Conservation (phyloP, 1,284 basidiomycete genomes). For the Ustilago tritici region DNA sequence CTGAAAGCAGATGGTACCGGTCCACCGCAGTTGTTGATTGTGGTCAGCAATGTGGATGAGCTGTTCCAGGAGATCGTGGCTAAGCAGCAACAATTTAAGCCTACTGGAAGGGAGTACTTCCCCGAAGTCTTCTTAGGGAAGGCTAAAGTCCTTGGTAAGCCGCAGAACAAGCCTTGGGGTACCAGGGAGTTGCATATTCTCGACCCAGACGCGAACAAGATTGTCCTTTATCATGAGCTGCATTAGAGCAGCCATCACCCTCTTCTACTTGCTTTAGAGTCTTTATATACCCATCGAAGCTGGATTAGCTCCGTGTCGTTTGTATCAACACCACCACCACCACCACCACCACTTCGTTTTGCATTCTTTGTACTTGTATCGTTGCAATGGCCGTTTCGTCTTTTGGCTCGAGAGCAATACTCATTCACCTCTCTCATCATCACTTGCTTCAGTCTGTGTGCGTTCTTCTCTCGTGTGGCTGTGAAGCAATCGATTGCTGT, state of each 20-base stretch:
- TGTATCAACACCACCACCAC: conserved; percentile 10
- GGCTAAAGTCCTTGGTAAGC: conserved; percentile 48
- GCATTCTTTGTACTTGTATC: conserved; percentile 9
- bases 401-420: conserved; percentile 1
- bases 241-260: neutral
- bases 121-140: conserved; percentile 47
- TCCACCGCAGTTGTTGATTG: conserved; percentile 44
- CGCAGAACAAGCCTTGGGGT: conserved; percentile 58
- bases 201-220: conserved; percentile 60
- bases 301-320: neutral
- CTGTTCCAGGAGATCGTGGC: conserved; percentile 41
- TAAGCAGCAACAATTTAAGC: conserved; percentile 46
- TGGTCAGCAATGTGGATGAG: conserved; percentile 50
- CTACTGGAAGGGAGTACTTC: conserved; percentile 54
- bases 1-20: conserved; percentile 45
- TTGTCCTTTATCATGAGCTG: conserved; percentile 50
- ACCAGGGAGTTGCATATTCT: conserved; percentile 52
- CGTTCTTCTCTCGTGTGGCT: neutral
- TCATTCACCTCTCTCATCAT: conserved; percentile 9
- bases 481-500: neutral
- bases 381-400: conserved; percentile 5
- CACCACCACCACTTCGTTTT: neutral
- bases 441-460: neutral
- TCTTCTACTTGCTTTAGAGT: neutral
- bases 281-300: conserved; percentile 7